A percentile compares a stretch with the other conserved stretches of the same genome.
Evolutionary conservation across 768 basidiomycete species (phyloP).

Genomic region (Calvatia gigantea): DNA sequence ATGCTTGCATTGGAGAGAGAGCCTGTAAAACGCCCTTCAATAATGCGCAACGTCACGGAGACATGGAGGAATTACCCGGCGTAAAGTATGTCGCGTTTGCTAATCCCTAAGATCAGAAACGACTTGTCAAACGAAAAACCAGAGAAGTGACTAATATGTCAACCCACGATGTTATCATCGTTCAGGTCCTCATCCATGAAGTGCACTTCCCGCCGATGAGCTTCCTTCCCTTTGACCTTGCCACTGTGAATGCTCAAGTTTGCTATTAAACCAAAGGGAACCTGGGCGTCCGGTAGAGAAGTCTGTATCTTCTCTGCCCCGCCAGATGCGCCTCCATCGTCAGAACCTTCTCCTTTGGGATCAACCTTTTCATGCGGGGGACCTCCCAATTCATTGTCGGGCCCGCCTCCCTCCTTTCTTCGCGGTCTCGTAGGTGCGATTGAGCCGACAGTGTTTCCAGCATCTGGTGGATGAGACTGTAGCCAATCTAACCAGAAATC

Average conservation of each 20-base stretch:
- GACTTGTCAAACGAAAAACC: slow-evolving; percentile 12
- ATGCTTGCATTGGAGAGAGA: too few species aligned
- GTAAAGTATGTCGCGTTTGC: slow-evolving; percentile 79
- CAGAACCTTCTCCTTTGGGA: slow-evolving; percentile 26
- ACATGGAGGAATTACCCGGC: slow-evolving; percentile 56
- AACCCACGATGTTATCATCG: slow-evolving; percentile 60
- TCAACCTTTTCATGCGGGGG: slow-evolving; percentile 17
- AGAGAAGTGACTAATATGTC: neutral
- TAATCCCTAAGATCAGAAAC: slow-evolving; percentile 51
- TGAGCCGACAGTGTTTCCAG: slow-evolving; percentile 39
- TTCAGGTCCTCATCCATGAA: slow-evolving; percentile 43
- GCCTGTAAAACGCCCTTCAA: too few species aligned
- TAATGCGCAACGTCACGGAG: too few species aligned
- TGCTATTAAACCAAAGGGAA: slow-evolving; percentile 75
- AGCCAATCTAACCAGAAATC: slow-evolving; percentile 75
- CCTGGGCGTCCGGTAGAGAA: slow-evolving; percentile 63
- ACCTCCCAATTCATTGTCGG: slow-evolving; percentile 37
- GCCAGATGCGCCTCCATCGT: slow-evolving; percentile 27
- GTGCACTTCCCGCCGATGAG: slow-evolving; percentile 29
- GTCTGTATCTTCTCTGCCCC: slow-evolving; percentile 44
- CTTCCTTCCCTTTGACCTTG: slow-evolving; percentile 37
- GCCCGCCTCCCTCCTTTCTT: slow-evolving; percentile 34
- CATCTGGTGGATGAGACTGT: slow-evolving; percentile 53
- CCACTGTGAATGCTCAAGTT: slow-evolving; percentile 62
- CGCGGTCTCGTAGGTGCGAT: slow-evolving; percentile 44